Evolutionary conservation across 495 filamentous ascomycete species (phyloP), one percentile per base, ranked within the genome.

Genomic region (Patellaria atrata): DNA sequence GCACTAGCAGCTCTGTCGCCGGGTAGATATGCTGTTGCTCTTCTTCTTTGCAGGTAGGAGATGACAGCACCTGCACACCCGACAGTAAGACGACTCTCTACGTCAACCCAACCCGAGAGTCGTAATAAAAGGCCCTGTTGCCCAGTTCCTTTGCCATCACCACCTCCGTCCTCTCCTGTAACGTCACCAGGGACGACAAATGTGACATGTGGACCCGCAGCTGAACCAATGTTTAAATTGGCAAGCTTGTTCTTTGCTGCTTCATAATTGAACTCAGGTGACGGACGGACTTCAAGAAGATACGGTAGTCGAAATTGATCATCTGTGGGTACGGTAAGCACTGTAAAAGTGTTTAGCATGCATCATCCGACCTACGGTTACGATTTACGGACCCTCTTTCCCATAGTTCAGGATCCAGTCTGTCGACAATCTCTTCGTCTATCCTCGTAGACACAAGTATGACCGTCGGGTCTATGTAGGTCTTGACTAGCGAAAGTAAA

Each of bases 61-160:
- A 97, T 62, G 11, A 97, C 59, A 11, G 85, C 86, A 20, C 91
- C 85, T 21, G 78, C 79, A 50, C 89, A 96, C 0, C 86, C 83
- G 25, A 58, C 70, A 4, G 76, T 72, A 17, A 79, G 54, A 3
- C 54, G 65, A 47, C 82, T 94, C 9, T 86, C 79, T 35, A 92
- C 58, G 43, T 93, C 81, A 32, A 97, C 70, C 44, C 58, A 71
- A 9, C 75, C 71, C 5, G 75, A 73, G 5, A 94, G 64, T 15
- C 75, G 72, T 32, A 94, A 58, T 3, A 91, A 52, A 44, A 70
- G 73, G 24, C 71, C 73, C 39, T 82, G 80, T 22, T 60, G 61
- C 2, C 61, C 51, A 3, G 60, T 60, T 11, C 61, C 62, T 46
- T 66, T 65, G 14, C 65, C 60, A 3, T 55, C 45, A 13, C 68